Evolutionary conservation across 208 protist species (phyloP).

Genomic region (Wallacemonas sp.): DNA sequence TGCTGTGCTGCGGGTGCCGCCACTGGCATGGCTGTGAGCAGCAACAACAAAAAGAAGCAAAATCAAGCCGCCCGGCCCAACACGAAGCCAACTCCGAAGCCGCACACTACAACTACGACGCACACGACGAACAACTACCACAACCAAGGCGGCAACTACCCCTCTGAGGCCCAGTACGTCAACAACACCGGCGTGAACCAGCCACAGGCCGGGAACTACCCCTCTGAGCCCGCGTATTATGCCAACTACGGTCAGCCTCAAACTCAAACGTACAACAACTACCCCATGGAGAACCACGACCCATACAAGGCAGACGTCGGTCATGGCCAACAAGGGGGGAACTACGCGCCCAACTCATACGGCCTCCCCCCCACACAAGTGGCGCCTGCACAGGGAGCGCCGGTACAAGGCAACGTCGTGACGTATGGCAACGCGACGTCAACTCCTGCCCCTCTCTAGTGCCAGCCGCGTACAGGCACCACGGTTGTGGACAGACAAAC

Average conservation of each 20-base stretch:
- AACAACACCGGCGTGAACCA: not conserved
- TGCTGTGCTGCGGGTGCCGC: conserved; percentile 19
- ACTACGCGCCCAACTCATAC: not conserved
- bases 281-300: not conserved
- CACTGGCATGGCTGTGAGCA: not conserved
- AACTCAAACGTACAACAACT: not conserved
- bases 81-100: not conserved
- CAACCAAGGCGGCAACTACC: not conserved
- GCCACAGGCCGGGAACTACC: not conserved
- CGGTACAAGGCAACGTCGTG: not conserved
- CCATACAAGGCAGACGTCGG: not conserved
- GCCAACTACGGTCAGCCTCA: not conserved
- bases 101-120: not conserved
- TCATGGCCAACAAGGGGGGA: not conserved
- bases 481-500: no score
- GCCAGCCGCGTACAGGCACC: no score
- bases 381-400: not conserved
- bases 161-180: not conserved
- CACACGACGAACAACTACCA: conserved; percentile 12
- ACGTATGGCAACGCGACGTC: not conserved
- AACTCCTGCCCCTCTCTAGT: not conserved
- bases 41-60: not conserved
- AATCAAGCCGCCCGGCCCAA: not conserved
- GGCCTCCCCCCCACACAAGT: not conserved
- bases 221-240: not conserved